These are phyloP conservation scores for Phytophthora chlamydospora DNA, from an alignment of 352 stramenopile species.

Conservation along the genomic window DNA sequence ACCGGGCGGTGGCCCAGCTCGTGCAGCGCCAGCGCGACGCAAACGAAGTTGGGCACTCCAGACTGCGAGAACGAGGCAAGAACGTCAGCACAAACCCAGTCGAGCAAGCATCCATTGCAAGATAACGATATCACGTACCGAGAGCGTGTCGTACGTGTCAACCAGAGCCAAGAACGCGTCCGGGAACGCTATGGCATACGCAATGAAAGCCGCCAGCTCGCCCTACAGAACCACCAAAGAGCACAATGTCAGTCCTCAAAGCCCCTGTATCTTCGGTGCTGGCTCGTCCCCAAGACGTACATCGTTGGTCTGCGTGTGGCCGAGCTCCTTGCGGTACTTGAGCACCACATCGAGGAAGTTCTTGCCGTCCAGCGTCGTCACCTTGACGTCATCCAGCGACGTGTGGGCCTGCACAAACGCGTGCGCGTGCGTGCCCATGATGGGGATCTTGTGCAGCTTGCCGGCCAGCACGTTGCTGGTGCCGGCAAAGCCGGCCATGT, in stretches of 20 bases:
- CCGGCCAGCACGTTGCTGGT: slow-evolving; percentile 98
- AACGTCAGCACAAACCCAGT: slow-evolving; percentile 13
- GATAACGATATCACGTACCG: slow-evolving; percentile 41
- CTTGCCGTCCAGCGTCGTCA: slow-evolving; percentile 62
- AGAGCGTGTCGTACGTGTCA: slow-evolving; percentile 99
- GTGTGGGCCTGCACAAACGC: slow-evolving; percentile 97
- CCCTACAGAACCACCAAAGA: slow-evolving; percentile 57
- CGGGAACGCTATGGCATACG: slow-evolving; percentile 98
- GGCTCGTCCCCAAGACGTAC: slow-evolving; percentile 30
- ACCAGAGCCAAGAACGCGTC: slow-evolving; percentile 97
- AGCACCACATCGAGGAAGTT: slow-evolving; percentile 86
- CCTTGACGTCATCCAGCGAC: slow-evolving; percentile 92
- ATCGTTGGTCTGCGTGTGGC: slow-evolving; percentile 80
- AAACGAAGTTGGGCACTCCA: slow-evolving; percentile 97
- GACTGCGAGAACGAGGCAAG: slow-evolving; percentile 56
- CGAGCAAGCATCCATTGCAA: neutral
- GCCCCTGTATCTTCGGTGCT: no score
- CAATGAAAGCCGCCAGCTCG: slow-evolving; percentile 98
- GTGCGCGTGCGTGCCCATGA: slow-evolving; percentile 98
- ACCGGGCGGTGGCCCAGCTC: slow-evolving; percentile 91
- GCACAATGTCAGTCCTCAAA: neutral
- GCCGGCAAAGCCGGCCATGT: slow-evolving; percentile 97
- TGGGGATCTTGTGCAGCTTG: slow-evolving; percentile 94
- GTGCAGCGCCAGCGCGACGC: slow-evolving; percentile 94
- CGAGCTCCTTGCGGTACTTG: slow-evolving; percentile 81